A percentile compares a stretch with the other conserved stretches of the same genome.
phyloP scores from a whole-genome alignment of 1,284 basidiomycete genomes.

The Xerocomus amazonicus region DNA sequence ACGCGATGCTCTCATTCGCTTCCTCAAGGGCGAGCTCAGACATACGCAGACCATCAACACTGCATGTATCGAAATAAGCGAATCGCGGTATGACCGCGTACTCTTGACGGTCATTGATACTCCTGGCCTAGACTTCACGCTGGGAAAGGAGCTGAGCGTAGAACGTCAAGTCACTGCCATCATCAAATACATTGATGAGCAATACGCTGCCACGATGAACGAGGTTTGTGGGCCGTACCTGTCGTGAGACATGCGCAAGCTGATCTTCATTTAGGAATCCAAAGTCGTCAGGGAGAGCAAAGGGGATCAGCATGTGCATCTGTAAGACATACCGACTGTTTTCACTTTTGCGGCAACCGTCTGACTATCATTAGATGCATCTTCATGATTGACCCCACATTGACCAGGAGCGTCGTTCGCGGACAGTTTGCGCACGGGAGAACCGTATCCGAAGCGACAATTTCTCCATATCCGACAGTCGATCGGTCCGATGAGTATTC shows the following conservation, averaged over 20 bases:
- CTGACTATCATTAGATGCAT: constrained; percentile 54
- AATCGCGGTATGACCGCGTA: constrained; percentile 72
- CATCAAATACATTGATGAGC: constrained; percentile 70
- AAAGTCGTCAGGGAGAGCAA: constrained; percentile 81
- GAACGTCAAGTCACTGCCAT: constrained; percentile 70
- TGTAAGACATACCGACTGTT: constrained; percentile 46
- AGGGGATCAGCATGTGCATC: constrained; percentile 79
- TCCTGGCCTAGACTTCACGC: constrained; percentile 70
- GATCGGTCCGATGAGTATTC: constrained; percentile 45
- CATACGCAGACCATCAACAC: constrained; percentile 59
- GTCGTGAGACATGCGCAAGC: background rate
- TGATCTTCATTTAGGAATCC: constrained; percentile 54
- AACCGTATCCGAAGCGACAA: constrained; percentile 57
- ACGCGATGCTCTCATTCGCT: constrained; percentile 54
- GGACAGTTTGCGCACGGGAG: constrained; percentile 47
- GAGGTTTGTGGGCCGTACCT: constrained; percentile 50
- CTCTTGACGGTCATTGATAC: constrained; percentile 77
- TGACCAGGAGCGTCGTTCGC: constrained; percentile 48
- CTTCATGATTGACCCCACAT: constrained; percentile 77
- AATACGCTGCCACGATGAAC: constrained; percentile 78
- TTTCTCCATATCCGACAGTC: constrained; percentile 43
- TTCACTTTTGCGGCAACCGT: constrained; percentile 1
- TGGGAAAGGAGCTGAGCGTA: constrained; percentile 67
- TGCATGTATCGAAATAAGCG: constrained; percentile 72
- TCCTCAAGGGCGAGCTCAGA: constrained; percentile 54